Evolutionary conservation across 371 early-diverging fungal species (phyloP).

Genomic region (Apophysomyces sp.): DNA sequence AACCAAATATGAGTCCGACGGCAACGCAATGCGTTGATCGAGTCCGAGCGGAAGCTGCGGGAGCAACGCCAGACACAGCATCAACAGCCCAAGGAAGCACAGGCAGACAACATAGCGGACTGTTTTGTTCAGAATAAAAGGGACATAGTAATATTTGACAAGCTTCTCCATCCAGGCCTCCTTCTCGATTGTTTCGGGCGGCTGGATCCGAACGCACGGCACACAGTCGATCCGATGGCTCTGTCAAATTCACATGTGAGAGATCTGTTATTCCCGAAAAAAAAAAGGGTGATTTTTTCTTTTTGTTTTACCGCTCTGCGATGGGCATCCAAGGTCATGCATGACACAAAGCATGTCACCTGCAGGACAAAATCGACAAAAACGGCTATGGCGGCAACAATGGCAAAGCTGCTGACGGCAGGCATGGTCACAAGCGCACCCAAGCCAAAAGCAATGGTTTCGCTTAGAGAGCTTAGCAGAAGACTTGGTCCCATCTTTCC

Average conservation of each 20-base stretch:
- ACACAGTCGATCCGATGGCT: constrained; percentile 64
- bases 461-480: constrained; percentile 63
- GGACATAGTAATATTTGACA: constrained; percentile 58
- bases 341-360: constrained; percentile 70
- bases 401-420: constrained; percentile 74
- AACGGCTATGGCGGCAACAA: constrained; percentile 73
- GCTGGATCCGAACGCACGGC: constrained; percentile 60
- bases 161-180: constrained; percentile 56
- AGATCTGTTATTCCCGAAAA: too few species aligned
- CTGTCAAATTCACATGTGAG: constrained; percentile 16
- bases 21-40: constrained; percentile 74
- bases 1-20: constrained; percentile 70
- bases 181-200: constrained; percentile 49
- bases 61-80: constrained; percentile 44
- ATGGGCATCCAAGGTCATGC: constrained; percentile 66
- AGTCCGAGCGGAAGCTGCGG: constrained; percentile 61
- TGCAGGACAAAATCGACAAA: constrained; percentile 75
- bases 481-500: constrained; percentile 75
- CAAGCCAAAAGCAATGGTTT: constrained; percentile 73
- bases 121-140: constrained; percentile 47
- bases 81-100: constrained; percentile 58
- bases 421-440: constrained; percentile 77
- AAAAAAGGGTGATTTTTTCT: too few species aligned
- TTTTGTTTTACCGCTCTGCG: constrained; percentile 53
- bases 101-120: constrained; percentile 51